Percentiles rank a stretch among this genome's conserved stretches.
Evolutionary conservation across 208 protist species (phyloP).

Genomic region (Leishmania amazonensis): DNA sequence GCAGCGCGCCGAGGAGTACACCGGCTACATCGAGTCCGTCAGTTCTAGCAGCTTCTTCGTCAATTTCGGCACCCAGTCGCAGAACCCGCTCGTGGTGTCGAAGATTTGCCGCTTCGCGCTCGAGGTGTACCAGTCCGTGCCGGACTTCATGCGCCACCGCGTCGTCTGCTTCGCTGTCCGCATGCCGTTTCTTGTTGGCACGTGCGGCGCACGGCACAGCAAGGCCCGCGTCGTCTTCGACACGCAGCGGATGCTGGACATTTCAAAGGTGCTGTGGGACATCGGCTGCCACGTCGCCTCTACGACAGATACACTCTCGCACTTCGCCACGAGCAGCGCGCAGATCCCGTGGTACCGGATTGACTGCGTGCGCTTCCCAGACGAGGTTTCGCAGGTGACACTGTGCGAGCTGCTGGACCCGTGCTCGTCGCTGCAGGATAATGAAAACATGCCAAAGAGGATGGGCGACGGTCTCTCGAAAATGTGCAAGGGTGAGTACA

Average conservation of each 20-base stretch:
- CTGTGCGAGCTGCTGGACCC: slow-evolving; percentile 57
- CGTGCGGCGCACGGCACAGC: slow-evolving; percentile 49
- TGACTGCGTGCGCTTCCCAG: slow-evolving; percentile 54
- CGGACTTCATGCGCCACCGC: slow-evolving; percentile 32
- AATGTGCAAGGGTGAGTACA: slow-evolving; percentile 65
- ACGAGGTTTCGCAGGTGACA: slow-evolving; percentile 40
- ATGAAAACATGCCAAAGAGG: slow-evolving; percentile 34
- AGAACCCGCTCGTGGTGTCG: slow-evolving; percentile 56
- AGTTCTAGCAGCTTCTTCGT: slow-evolving; percentile 55
- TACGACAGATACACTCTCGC: slow-evolving; percentile 51
- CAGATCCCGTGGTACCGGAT: slow-evolving; percentile 61
- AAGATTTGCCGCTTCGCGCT: slow-evolving; percentile 67
- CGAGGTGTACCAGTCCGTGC: slow-evolving; percentile 43
- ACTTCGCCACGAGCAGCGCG: slow-evolving; percentile 41
- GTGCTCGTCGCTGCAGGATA: slow-evolving; percentile 15
- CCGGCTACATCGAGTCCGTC: slow-evolving; percentile 59
- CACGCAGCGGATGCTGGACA: slow-evolving; percentile 42
- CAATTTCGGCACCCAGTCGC: slow-evolving; percentile 69
- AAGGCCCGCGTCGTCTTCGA: slow-evolving; percentile 48
- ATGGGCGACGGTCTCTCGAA: slow-evolving; percentile 58
- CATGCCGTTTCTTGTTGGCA: slow-evolving; percentile 73
- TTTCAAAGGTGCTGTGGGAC: slow-evolving; percentile 51
- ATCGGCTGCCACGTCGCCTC: slow-evolving; percentile 64
- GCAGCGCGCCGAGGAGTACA: slow-evolving; percentile 38
- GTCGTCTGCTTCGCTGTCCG: slow-evolving; percentile 63